Evolutionary conservation across 805 yeast genomes (phyloP).

Genomic region (Candida lessepsii): DNA sequence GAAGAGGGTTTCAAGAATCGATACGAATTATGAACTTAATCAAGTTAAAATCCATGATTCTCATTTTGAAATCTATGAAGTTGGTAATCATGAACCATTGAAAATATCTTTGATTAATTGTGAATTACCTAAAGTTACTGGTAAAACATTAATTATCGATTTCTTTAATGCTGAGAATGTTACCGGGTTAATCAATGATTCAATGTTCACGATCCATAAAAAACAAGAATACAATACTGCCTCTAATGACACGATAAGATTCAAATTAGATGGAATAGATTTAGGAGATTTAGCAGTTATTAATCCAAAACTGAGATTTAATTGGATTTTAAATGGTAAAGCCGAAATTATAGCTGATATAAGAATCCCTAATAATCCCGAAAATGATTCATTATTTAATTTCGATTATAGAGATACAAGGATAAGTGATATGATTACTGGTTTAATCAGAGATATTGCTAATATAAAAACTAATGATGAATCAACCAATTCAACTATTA

Average conservation of each 20-base stretch:
- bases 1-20: constrained; percentile 18
- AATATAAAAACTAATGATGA: constrained; percentile 16
- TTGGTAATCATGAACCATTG: constrained; percentile 28
- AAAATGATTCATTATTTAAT: constrained; percentile 19
- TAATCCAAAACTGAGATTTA: constrained; percentile 47
- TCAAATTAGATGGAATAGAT: constrained; percentile 43
- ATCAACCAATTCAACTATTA: constrained; percentile 2
- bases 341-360: constrained; percentile 71
- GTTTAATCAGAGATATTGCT: constrained; percentile 27
- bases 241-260: constrained; percentile 31
- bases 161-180: constrained; percentile 67
- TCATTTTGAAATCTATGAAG: constrained; percentile 38
- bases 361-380: constrained; percentile 57
- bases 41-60: constrained; percentile 53
- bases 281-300: constrained; percentile 30
- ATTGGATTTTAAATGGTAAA: constrained; percentile 72
- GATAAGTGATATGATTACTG: constrained; percentile 27
- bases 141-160: constrained; percentile 59
- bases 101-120: constrained; percentile 62
- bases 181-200: constrained; percentile 71
- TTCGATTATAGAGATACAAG: constrained; percentile 19
- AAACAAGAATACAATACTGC: constrained; percentile 50
- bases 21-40: constrained; percentile 32
- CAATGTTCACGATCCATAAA: constrained; percentile 75
- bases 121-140: constrained; percentile 59